Base-by-base conservation (phyloP, 2,329 filamentous ascomycete genomes). In the Orbilia brochopaga region DNA sequence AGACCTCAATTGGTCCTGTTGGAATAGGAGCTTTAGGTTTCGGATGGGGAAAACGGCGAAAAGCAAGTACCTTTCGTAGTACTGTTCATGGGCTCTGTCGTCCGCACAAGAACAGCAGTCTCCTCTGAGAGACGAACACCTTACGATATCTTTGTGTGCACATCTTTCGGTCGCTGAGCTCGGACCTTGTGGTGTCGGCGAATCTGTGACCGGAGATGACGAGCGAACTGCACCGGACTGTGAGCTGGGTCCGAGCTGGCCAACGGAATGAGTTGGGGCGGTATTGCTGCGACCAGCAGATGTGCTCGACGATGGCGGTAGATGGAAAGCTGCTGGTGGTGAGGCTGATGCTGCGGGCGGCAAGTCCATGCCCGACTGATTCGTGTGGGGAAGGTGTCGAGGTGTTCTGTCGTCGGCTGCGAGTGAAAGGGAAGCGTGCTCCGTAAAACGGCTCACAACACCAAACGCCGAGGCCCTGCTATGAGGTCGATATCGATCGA, bases 341-440 rank as follows among this genome's bases (percentile, higher is more conserved):
- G 58, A 53, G 62, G 58, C 44, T 58, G 66, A 57, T 63, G 48
- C 53, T 70, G 59, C 53, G 59, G 66, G 54, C 58, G 66, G 66
- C 66, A 70, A 64, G 66, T 70, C 66, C 66, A 70, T 70, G 66
- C 66, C 66, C 66, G 50, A 63, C 64, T 52, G 30, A 63, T 59
- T 69, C 24, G 58, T 63, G 65, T 63, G 65, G 65, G 64, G 65
- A 57, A 61, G 48, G 61, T 46, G 48, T 54, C 56, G 48, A 32
- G 46, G 53, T 69, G n/a, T 55, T 62, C 48, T 54, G 65, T 51
- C 58, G 58, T 63, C 52, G 44, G 27, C 61, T 63, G 58, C 65
- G 54, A 57, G 50, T 23, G 17, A 30, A 52, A 32, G 32, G 51
- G 57, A 58, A 62, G 23, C 17, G n/a, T n/a, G n/a, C n/a, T n/a